Evolutionary conservation across 768 basidiomycete species (phyloP), one percentile per base, ranked within the genome.

Genomic region (Exidia glandulosa): DNA sequence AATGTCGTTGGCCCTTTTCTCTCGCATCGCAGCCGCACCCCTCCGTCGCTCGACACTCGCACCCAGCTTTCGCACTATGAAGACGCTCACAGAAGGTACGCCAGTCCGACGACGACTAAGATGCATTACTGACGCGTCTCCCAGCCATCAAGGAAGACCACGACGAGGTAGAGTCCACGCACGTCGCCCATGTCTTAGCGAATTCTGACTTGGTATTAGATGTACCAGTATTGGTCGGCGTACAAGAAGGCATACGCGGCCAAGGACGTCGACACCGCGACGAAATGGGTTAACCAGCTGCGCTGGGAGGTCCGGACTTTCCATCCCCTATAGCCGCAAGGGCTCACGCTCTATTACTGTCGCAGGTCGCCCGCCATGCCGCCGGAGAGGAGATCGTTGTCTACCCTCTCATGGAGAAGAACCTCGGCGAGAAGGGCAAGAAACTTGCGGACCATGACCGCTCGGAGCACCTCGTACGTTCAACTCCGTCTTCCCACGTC

Each of bases 311-410:
- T n/a, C n/a, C n/a, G n/a, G n/a, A n/a, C n/a, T n/a, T 13, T 57
- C 29, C 14, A 13, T 57, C 9, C 9, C 14, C 16, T 55, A 55
- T 12, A n/a, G 29, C 54, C 29, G 16, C 14, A n/a, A 19, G 13
- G 14, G 14, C n/a, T 31, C 34, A 56, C 54, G 25, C 12, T 29
- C n/a, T n/a, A n/a, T n/a, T n/a, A n/a, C n/a, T n/a, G n/a, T n/a
- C n/a, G n/a, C n/a, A n/a, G n/a, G 37, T 57, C 36, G 33, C 41
- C 57, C 75, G 81, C 0, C 83, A 85, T 61, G 79, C 83, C 3
- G 77, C 80, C 6, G 81, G 78, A 14, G 84, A 85, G 66, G 84
- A 86, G 67, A 76, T 85, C 37, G 73, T 86, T 36, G 79, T 84
- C 1, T 85, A 85, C 64, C 84, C 83, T 14, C 73, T 83, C 52